Conservation (phyloP, 305 asterid genomes). For the Solanum hybrid region DNA sequence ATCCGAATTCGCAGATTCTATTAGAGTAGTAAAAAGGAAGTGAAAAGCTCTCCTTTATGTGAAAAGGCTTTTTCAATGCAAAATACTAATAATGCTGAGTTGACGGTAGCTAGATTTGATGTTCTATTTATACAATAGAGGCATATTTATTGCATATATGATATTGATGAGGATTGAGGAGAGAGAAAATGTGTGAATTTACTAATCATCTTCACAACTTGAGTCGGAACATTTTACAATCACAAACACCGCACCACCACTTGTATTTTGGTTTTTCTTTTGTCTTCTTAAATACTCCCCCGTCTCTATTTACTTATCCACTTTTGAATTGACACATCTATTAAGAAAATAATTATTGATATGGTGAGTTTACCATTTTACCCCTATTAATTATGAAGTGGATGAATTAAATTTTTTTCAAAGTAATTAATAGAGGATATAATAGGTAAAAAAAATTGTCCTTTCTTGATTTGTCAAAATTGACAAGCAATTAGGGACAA, state of each 20-base stretch:
- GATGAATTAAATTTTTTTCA: too few relatives aligned
- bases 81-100: not conserved
- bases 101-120: not conserved
- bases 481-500: too few relatives aligned
- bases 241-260: not conserved
- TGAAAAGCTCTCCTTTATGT: not conserved
- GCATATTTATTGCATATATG: not conserved
- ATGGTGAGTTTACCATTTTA: too few relatives aligned
- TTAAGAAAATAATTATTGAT: too few relatives aligned
- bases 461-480: too few relatives aligned
- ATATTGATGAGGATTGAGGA: too few relatives aligned
- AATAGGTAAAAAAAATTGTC: too few relatives aligned
- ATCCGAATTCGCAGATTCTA: conserved; percentile 1
- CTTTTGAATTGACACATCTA: too few relatives aligned
- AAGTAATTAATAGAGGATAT: too few relatives aligned
- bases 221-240: not conserved
- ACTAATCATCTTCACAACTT: not conserved
- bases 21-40: not conserved
- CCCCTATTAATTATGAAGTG: too few relatives aligned
- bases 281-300: not conserved
- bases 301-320: too few relatives aligned
- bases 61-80: not conserved
- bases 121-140: not conserved
- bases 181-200: not conserved
- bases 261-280: not conserved